Percentiles rank a stretch among this genome's conserved stretches.
Evolutionary conservation across 2,329 filamentous ascomycete species (phyloP).

Genomic region (Sclerotinia subarctica): DNA sequence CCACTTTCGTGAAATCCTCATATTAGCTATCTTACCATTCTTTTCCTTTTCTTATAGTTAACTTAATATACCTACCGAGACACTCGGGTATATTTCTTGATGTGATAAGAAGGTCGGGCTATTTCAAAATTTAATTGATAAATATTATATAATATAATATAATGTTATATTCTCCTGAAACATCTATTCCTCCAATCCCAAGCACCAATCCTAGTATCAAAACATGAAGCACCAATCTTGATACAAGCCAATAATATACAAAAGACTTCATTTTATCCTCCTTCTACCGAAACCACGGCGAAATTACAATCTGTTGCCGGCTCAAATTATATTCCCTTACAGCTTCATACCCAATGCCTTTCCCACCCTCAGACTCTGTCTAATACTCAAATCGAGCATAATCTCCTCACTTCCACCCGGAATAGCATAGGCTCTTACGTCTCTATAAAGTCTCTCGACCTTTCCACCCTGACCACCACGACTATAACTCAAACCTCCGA

Average conservation of each 20-base stretch:
- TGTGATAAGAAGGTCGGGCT: too few species aligned
- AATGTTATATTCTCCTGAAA: background rate
- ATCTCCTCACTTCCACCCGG: conserved; percentile 97
- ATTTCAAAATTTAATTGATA: too few species aligned
- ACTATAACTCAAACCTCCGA: conserved; percentile 88
- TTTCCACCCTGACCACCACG: conserved; percentile 93
- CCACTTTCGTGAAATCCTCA: too few species aligned
- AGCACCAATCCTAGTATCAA: background rate
- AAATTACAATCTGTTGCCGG: background rate
- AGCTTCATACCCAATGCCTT: conserved; percentile 95
- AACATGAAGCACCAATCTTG: background rate
- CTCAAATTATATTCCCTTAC: conserved; percentile 41
- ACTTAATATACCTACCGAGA: too few species aligned
- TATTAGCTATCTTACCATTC: too few species aligned
- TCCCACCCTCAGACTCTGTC: conserved; percentile 83
- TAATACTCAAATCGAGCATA: conserved; percentile 94
- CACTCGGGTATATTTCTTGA: too few species aligned
- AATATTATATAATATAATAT: too few species aligned
- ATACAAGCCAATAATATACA: conserved; percentile 4
- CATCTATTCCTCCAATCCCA: background rate
- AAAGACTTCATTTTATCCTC: background rate
- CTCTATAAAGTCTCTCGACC: conserved; percentile 89
- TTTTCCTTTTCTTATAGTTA: too few species aligned
- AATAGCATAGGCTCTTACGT: conserved; percentile 94
- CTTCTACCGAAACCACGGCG: background rate